Conservation (phyloP, 2,329 filamentous ascomycete genomes). For the Penicillium aurantiogriseum region DNA sequence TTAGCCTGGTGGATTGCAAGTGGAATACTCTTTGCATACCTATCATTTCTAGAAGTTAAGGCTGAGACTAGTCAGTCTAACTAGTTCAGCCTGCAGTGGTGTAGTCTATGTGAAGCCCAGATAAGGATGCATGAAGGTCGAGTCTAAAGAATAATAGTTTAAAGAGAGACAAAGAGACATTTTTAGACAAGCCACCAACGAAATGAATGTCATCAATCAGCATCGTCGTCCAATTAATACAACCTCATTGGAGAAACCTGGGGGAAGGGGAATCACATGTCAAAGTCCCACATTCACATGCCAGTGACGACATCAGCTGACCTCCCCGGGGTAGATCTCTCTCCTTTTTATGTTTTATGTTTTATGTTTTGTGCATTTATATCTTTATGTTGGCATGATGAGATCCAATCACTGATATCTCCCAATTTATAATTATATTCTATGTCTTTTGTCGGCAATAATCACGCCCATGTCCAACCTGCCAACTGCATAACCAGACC, state of each 20-base stretch:
- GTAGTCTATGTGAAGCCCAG: slow-evolving; percentile 2
- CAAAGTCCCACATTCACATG: slow-evolving; percentile 7
- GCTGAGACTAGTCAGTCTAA: not conserved
- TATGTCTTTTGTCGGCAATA: slow-evolving; percentile 58
- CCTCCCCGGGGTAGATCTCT: not conserved
- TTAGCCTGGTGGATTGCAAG: slow-evolving; percentile 1
- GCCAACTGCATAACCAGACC: slow-evolving; percentile 76
- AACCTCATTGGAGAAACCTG: slow-evolving; percentile 1
- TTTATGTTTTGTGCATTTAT: not conserved
- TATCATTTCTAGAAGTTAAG: slow-evolving; percentile 29
- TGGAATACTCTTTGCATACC: slow-evolving; percentile 18
- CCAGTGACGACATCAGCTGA: slow-evolving; percentile 7
- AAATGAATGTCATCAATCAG: not conserved
- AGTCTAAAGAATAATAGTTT: not conserved
- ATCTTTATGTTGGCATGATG: too few relatives aligned
- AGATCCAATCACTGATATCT: not conserved
- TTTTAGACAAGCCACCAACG: not conserved
- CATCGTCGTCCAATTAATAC: not conserved
- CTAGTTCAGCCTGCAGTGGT: not conserved
- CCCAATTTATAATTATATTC: not conserved
- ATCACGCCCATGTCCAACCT: slow-evolving; percentile 74
- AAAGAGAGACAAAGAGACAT: not conserved
- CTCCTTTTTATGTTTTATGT: not conserved
- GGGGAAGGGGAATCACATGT: slow-evolving; percentile 7
- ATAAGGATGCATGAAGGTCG: not conserved